phyloP scores from a whole-genome alignment of 441 rosid genomes.

The Croton setiger region DNA sequence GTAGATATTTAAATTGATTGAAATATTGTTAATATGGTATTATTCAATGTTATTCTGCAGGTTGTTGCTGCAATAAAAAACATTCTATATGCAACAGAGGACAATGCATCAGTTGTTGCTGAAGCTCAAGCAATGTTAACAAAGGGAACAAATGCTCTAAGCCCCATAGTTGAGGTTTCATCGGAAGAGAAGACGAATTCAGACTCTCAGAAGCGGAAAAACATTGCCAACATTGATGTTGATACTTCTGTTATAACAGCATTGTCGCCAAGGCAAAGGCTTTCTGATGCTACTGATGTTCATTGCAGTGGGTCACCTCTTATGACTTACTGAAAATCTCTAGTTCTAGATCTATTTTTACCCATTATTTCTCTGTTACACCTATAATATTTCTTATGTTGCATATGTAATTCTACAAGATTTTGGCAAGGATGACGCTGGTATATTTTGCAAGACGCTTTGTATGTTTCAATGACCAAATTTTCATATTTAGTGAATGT shows the following conservation, averaged over 20 bases:
- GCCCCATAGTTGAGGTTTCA: conserved; percentile 66
- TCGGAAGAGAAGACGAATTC: conserved; percentile 56
- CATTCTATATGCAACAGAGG: conserved; percentile 76
- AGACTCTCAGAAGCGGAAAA: conserved; percentile 73
- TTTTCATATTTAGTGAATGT: no score
- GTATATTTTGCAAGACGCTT: no score
- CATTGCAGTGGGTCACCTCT: conserved; percentile 87
- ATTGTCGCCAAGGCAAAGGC: conserved; percentile 81
- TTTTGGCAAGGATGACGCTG: background rate
- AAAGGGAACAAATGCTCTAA: conserved; percentile 43
- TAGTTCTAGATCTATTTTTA: background rate
- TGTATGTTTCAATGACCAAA: no score
- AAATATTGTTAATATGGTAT: background rate
- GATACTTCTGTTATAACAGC: conserved; percentile 65
- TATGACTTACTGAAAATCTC: conserved; percentile 56
- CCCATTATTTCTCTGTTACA: background rate
- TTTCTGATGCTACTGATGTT: conserved; percentile 87
- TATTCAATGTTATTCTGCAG: conserved; percentile 32
- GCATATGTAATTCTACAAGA: conserved; percentile 5
- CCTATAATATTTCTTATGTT: background rate
- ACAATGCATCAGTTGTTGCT: conserved; percentile 55
- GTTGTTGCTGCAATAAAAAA: conserved; percentile 74
- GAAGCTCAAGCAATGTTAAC: conserved; percentile 70
- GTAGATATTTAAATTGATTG: background rate
- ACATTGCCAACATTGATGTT: conserved; percentile 60